Evolutionary conservation across 1,139 yeast genomes (phyloP).

Genomic region (Spathaspora jeffriesii): DNA sequence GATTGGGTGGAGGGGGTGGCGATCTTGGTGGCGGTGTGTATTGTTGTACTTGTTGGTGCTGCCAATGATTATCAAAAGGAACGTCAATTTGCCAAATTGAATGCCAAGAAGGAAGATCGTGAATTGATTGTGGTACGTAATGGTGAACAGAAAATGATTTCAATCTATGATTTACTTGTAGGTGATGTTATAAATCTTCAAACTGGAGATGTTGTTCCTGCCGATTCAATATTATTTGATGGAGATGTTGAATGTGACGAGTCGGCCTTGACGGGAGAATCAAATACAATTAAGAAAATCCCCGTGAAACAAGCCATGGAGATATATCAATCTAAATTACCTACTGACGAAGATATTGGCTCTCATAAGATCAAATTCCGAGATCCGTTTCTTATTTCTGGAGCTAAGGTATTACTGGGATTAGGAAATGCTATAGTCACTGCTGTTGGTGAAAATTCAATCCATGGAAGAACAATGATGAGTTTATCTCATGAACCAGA

Average conservation of each 20-base stretch:
- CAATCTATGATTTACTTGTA: slow-evolving; percentile 75
- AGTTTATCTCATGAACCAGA: slow-evolving; percentile 75
- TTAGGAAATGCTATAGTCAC: slow-evolving; percentile 85
- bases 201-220: slow-evolving; percentile 95
- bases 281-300: slow-evolving; percentile 71
- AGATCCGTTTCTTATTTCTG: slow-evolving; percentile 88
- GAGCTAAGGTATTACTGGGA: slow-evolving; percentile 86
- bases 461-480: slow-evolving; percentile 90
- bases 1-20: slow-evolving; percentile 99
- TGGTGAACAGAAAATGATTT: slow-evolving; percentile 67
- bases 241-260: slow-evolving; percentile 93
- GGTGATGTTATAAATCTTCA: slow-evolving; percentile 85
- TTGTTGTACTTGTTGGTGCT: slow-evolving; percentile 93
- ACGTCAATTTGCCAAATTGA: slow-evolving; percentile 85
- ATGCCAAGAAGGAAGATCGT: slow-evolving; percentile 85
- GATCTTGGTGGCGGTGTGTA: slow-evolving; percentile 84
- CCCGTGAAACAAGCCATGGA: slow-evolving; percentile 53
- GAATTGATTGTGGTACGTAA: slow-evolving; percentile 74
- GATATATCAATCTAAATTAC: slow-evolving; percentile 24
- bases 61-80: slow-evolving; percentile 96
- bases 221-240: slow-evolving; percentile 74
- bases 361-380: slow-evolving; percentile 40
- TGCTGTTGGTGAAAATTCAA: slow-evolving; percentile 86
- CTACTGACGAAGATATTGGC: slow-evolving; percentile 53
- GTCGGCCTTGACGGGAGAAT: slow-evolving; percentile 92